Conservation (phyloP, 441 rosid genomes). For the Populus hybrid region DNA sequence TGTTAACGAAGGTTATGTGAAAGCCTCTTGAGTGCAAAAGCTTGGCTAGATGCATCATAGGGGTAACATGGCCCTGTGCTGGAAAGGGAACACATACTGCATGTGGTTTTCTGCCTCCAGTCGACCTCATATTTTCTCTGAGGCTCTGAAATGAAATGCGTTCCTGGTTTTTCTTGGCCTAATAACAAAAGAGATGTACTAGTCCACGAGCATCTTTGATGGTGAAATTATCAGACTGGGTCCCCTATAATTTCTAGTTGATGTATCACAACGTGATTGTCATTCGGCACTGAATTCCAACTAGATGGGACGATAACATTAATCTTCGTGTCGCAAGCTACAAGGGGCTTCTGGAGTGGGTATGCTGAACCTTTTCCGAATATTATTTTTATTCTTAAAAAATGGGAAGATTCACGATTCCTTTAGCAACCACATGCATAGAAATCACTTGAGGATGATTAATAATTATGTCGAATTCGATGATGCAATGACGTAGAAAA, state of each 20-base stretch:
- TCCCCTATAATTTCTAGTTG: not conserved
- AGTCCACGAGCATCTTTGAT: not conserved
- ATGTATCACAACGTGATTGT: not conserved
- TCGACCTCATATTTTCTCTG: not conserved
- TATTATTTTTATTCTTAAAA: not conserved
- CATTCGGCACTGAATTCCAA: not conserved
- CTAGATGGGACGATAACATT: not conserved
- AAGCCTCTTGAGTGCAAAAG: too few species aligned
- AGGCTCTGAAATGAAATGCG: not conserved
- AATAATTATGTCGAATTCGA: not conserved
- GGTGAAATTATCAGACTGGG: not conserved
- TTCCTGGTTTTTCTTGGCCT: not conserved
- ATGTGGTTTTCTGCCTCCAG: slow-evolving; percentile 14
- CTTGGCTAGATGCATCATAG: too few species aligned
- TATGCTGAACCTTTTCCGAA: not conserved
- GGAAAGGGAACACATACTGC: slow-evolving; percentile 2
- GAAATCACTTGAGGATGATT: not conserved
- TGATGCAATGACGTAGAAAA: not conserved
- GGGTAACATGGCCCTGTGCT: too few species aligned
- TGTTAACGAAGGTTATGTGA: too few species aligned
- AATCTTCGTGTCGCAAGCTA: not conserved
- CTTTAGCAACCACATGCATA: not conserved
- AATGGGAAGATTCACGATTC: not conserved
- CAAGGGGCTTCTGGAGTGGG: not conserved
- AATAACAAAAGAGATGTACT: not conserved